Evolutionary conservation across 257 asterid species (phyloP), one percentile per base, ranked within the genome.

Genomic region (Jaltomata sinuosa): DNA sequence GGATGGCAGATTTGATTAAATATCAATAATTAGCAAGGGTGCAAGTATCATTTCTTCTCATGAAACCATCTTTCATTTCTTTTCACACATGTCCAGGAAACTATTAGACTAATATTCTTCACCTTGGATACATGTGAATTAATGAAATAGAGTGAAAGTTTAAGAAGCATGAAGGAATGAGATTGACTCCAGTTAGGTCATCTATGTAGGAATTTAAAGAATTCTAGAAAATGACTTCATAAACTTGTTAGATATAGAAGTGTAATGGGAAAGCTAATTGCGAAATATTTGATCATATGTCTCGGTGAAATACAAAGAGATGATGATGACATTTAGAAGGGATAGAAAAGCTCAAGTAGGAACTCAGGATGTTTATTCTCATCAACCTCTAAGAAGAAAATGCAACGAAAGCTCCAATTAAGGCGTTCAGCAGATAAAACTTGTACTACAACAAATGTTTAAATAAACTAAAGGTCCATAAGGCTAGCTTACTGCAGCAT

Each of bases 401-500:
- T 76, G 81, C 36, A 76, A 49, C 81, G 25, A 76, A 76, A 40
- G 59, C 81, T 47, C 11, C 81, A 76, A 42, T 40, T 45, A 74
- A 47, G 15, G 57, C 8, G 25, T 22, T 45, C 54, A 27, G 11
- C 22, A 7, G 34, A 74, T 40, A 71, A n/a, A 65, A 40, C 53
- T 72, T 15, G 9, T 72, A 47, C n/a, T 45, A n/a, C 25, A 67
- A 32, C 25, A 32, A 65, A 65, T 32, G 25, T 32, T 32, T 32
- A 67, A 18, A 67, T 16, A 34, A 32, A 32, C 74, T 31, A 29
- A 31, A 31, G 47, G 47, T 67, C 29, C 8, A 55, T 11, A 84
- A 50, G 8, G 85, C 52, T 76, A 81, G 89, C 97, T 87, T 86
- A 94, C 99, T 45, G 94, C 96, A 85, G 98, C 99, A 91, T 97